Percentiles rank a stretch among this genome's conserved stretches.
These are phyloP conservation scores for Ophiocytium majus DNA, from an alignment of 352 stramenopile species.

Conservation along the genomic window DNA sequence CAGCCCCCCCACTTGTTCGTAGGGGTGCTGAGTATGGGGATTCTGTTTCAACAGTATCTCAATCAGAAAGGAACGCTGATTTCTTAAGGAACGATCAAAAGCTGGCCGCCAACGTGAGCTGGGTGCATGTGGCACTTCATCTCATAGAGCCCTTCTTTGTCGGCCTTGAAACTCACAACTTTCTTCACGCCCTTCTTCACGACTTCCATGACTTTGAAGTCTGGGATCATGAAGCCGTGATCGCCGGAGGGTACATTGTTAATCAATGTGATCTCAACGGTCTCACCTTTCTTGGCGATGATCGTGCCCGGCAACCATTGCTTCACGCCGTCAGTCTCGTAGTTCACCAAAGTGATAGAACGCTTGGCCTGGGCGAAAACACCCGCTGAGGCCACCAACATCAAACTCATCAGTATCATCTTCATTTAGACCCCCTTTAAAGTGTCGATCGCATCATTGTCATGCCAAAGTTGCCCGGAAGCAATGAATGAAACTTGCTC, in stretches of 20 bases:
- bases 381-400: no score
- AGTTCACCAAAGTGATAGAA: constrained; percentile 4
- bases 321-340: constrained; percentile 8
- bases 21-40: background rate
- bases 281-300: constrained; percentile 6
- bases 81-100: constrained; percentile 4
- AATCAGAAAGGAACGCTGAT: constrained; percentile 6
- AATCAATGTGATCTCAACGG: constrained; percentile 4
- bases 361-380: no score
- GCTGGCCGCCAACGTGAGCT: constrained; percentile 12
- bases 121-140: constrained; percentile 5
- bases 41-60: background rate
- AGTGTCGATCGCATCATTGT: no score
- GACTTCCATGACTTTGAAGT: background rate
- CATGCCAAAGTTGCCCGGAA: no score
- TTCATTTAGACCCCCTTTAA: no score
- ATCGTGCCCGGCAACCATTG: constrained; percentile 1
- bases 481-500: no score
- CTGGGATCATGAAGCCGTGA: constrained; percentile 2
- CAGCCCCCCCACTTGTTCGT: constrained; percentile 12
- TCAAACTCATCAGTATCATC: no score
- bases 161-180: constrained; percentile 1
- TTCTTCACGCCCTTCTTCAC: constrained; percentile 10
- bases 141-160: background rate
- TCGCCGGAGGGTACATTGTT: background rate